phyloP scores from a whole-genome alignment of 257 asterid species.

The Anisodus tanguticus region DNA sequence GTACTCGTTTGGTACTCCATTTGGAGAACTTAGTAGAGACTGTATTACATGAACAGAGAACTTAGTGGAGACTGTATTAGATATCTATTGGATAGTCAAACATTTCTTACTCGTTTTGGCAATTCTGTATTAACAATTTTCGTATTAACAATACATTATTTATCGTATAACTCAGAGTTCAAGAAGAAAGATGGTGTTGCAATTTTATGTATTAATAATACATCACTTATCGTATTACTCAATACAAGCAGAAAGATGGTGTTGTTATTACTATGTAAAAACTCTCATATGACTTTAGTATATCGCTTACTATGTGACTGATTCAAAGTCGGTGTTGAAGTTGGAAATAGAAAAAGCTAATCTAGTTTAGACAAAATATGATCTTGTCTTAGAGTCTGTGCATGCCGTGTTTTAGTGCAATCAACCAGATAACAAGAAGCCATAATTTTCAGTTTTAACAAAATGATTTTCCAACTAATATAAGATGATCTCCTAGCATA shows the following conservation, averaged over 20 bases:
- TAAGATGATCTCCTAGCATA: background rate
- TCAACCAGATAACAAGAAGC: background rate
- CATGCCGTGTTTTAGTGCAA: background rate
- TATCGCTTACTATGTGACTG: background rate
- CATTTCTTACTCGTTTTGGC: too few species aligned
- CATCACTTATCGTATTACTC: background rate
- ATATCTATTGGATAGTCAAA: background rate
- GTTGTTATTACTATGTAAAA: background rate
- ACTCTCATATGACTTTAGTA: background rate
- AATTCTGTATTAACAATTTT: background rate
- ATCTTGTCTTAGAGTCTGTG: too few species aligned
- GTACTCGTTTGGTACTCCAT: background rate
- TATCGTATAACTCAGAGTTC: background rate
- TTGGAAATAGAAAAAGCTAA: background rate
- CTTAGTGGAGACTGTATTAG: background rate
- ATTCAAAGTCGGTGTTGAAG: background rate
- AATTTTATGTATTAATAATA: background rate
- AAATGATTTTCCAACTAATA: too few species aligned
- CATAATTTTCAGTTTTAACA: background rate
- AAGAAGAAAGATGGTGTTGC: background rate
- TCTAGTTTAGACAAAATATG: too few species aligned
- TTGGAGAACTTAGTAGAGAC: background rate
- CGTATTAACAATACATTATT: background rate
- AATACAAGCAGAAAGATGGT: background rate
- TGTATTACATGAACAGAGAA: background rate